Conservation (phyloP, 305 asterid genomes). For the Salvia sclarea region DNA sequence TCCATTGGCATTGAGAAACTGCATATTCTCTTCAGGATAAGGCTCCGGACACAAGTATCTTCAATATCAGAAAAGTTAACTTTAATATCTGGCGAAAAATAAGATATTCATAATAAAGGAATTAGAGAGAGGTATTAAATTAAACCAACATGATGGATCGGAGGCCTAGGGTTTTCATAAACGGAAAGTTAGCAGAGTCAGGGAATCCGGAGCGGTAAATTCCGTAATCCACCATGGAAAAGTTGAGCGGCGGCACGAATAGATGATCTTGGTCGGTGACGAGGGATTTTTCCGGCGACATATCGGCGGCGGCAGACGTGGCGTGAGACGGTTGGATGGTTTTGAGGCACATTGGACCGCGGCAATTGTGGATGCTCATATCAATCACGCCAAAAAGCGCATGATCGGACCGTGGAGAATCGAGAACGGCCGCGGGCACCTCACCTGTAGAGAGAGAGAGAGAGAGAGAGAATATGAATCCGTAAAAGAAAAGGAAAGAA, state of each 20-base stretch:
- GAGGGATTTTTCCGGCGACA: constrained; percentile 31
- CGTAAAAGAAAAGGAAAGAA: neutral
- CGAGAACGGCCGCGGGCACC: constrained; percentile 13
- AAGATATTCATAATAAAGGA: neutral
- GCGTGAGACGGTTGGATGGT: constrained; percentile 31
- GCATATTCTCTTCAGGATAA: constrained; percentile 66
- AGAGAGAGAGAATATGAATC: neutral
- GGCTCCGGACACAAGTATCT: constrained; percentile 92
- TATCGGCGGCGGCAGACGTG: constrained; percentile 35
- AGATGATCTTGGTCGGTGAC: constrained; percentile 39
- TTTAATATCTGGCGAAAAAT: neutral
- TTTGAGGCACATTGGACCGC: constrained; percentile 45
- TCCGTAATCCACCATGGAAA: constrained; percentile 86
- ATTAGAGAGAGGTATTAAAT: neutral
- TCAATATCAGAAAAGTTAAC: constrained; percentile 21
- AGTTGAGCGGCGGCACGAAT: constrained; percentile 76
- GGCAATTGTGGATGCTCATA: constrained; percentile 47
- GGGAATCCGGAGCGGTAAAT: constrained; percentile 91
- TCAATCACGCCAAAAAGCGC: constrained; percentile 42
- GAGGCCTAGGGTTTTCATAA: constrained; percentile 80
- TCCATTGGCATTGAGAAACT: constrained; percentile 67
- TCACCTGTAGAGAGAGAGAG: neutral
- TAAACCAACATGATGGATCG: constrained; percentile 75
- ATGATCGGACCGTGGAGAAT: constrained; percentile 32
- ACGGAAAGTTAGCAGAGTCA: constrained; percentile 60